phyloP scores from a whole-genome alignment of 306 rosid species.

The Astragalus glycyphyllos region DNA sequence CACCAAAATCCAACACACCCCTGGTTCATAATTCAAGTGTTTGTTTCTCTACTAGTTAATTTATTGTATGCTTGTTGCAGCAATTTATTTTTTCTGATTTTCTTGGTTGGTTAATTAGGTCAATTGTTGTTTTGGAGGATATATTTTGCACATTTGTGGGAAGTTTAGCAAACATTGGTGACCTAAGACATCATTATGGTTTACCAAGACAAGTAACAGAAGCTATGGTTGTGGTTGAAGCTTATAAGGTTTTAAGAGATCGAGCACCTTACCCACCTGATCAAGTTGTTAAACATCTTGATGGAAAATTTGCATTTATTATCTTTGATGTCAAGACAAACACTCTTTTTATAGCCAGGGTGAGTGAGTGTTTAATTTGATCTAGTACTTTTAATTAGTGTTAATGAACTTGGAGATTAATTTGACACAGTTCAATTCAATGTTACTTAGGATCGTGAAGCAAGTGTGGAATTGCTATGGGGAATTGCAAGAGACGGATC shows the following conservation, averaged over 20 bases:
- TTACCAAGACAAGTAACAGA: slow-evolving; percentile 66
- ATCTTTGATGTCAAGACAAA: slow-evolving; percentile 56
- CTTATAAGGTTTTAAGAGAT: slow-evolving; percentile 61
- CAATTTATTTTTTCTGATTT: not conserved
- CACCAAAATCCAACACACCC: slow-evolving; percentile 49
- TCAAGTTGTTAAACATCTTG: slow-evolving; percentile 65
- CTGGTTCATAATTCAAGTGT: slow-evolving; percentile 44
- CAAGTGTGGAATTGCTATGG: slow-evolving; percentile 55
- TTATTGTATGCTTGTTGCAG: not conserved
- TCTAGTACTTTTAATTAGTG: not conserved
- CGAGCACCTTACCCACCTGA: slow-evolving; percentile 73
- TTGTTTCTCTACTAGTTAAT: not conserved
- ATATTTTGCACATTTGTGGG: slow-evolving; percentile 65
- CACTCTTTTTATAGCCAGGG: slow-evolving; percentile 62
- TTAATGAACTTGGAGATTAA: not conserved
- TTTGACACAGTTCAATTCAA: slow-evolving; percentile 14
- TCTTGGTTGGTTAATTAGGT: slow-evolving; percentile 41
- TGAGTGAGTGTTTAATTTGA: not conserved
- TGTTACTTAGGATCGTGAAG: slow-evolving; percentile 61
- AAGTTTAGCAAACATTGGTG: slow-evolving; percentile 50
- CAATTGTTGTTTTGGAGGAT: slow-evolving; percentile 54
- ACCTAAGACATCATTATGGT: slow-evolving; percentile 63
- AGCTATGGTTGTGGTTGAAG: slow-evolving; percentile 70
- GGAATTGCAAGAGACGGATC: slow-evolving; percentile 68
- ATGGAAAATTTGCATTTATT: slow-evolving; percentile 64